These are phyloP conservation scores for Aspergillus sp. DNA, from an alignment of 2,329 filamentous ascomycete genomes.

Conservation along the genomic window DNA sequence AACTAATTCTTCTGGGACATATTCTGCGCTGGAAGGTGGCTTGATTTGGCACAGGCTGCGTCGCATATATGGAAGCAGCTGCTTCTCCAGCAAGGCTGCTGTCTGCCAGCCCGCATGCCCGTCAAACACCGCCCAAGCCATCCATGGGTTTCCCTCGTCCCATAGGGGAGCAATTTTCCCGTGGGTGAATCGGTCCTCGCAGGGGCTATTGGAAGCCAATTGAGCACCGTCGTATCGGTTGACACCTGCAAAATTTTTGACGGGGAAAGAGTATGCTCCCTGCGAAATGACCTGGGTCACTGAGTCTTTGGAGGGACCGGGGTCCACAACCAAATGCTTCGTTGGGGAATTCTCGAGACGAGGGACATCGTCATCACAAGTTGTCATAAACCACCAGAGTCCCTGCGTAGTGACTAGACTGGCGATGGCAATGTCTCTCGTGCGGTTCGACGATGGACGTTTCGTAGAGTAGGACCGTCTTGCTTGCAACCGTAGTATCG, in stretches of 20 bases:
- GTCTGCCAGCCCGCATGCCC: conserved; percentile 35
- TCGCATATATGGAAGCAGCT: conserved; percentile 21
- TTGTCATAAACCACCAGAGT: conserved; percentile 17
- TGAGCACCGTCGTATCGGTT: conserved; percentile 25
- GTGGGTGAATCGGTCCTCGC: conserved; percentile 29
- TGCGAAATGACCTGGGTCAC: conserved; percentile 21
- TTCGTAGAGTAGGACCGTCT: conserved; percentile 12
- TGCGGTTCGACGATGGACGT: conserved; percentile 6
- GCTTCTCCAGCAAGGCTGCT: conserved; percentile 20
- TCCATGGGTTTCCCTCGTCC: conserved; percentile 24
- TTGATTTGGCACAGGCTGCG: conserved; percentile 15
- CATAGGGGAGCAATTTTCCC: conserved; percentile 22
- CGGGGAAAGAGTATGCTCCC: conserved; percentile 20
- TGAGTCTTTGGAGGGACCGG: conserved; percentile 16
- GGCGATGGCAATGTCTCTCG: conserved; percentile 10
- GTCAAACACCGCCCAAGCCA: conserved; percentile 41
- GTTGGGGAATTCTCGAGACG: conserved; percentile 12
- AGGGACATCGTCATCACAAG: conserved; percentile 16
- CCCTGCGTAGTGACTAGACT: conserved; percentile 13
- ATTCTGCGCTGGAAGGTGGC: conserved; percentile 1
- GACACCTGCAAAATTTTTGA: conserved; percentile 18
- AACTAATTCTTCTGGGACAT: conserved; percentile 11
- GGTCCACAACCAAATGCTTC: conserved; percentile 9
- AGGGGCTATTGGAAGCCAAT: conserved; percentile 36
- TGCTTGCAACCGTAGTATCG: conserved; percentile 3